Evolutionary conservation across 2,329 filamentous ascomycete species (phyloP).

Genomic region (Colletotrichum liriopes): DNA sequence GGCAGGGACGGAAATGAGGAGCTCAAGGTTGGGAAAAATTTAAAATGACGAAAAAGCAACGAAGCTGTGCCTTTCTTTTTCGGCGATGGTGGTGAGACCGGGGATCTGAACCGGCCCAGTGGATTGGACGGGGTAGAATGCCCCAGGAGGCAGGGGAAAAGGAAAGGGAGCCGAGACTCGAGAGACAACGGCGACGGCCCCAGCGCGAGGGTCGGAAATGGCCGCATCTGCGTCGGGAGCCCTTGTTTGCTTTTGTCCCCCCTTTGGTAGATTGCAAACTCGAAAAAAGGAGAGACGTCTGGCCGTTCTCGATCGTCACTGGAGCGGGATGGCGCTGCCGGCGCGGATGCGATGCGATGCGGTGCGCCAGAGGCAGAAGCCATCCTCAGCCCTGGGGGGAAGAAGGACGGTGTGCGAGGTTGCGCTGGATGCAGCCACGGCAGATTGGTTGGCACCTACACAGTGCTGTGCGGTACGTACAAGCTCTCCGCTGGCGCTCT

Average conservation of each 20-base stretch:
- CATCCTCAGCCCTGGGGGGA: constrained; percentile 13
- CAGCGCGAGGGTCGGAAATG: background rate
- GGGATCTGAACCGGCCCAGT: constrained; percentile 23
- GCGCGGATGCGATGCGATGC: constrained; percentile 38
- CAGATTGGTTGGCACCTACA: constrained; percentile 14
- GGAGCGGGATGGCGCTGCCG: constrained; percentile 28
- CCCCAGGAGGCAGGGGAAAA: constrained; percentile 4
- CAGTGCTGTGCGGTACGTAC: background rate
- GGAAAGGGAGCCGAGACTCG: constrained; percentile 17
- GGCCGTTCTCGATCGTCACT: constrained; percentile 30
- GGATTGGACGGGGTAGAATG: constrained; percentile 22
- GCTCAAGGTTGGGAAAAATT: constrained; percentile 5
- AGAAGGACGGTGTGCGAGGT: background rate
- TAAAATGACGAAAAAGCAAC: constrained; percentile 13
- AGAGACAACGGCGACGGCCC: constrained; percentile 7
- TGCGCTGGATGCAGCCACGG: constrained; percentile 34
- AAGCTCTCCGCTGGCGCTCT: background rate
- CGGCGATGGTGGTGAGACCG: constrained; percentile 8
- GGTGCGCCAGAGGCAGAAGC: constrained; percentile 13
- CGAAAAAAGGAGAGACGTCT: background rate
- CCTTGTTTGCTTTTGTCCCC: constrained; percentile 24
- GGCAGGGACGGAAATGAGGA: constrained; percentile 17
- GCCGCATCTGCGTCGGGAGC: constrained; percentile 10
- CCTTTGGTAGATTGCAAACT: constrained; percentile 17
- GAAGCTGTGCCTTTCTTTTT: background rate